Evolutionary conservation across 1,284 basidiomycete species (phyloP).

Genomic region (Rhodotorula glutinis): DNA sequence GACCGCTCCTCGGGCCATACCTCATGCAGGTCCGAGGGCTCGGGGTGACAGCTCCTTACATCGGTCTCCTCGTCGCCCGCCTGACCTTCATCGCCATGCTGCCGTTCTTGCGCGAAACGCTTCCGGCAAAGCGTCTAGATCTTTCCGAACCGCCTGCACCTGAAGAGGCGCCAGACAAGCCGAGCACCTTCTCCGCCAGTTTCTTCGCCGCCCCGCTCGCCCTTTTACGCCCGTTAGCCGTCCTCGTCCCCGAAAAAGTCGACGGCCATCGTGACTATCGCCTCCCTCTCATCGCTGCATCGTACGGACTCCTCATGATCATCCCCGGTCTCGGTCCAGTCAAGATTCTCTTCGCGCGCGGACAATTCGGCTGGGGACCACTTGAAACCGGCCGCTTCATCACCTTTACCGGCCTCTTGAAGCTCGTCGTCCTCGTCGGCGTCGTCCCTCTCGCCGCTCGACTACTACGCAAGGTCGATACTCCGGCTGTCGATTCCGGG

Average conservation of each 20-base stretch:
- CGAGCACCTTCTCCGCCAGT: neutral
- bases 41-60: constrained; percentile 13
- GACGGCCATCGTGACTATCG: constrained; percentile 15
- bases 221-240: constrained; percentile 18
- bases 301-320: constrained; percentile 24
- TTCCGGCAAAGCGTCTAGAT: constrained; percentile 1
- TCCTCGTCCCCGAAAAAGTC: constrained; percentile 18
- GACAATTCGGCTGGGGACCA: constrained; percentile 26
- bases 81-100: constrained; percentile 2
- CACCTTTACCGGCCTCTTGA: constrained; percentile 14
- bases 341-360: constrained; percentile 30
- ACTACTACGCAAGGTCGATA: constrained; percentile 3
- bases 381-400: constrained; percentile 31
- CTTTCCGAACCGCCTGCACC: neutral
- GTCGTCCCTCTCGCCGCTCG: constrained; percentile 28
- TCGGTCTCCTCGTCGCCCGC: neutral
- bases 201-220: neutral
- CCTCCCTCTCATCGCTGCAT: constrained; percentile 21
- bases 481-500: neutral
- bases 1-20: constrained; percentile 19
- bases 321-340: constrained; percentile 18
- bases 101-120: constrained; percentile 33
- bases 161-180: neutral
- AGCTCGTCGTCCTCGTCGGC: constrained; percentile 31
- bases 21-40: constrained; percentile 12